Base-by-base conservation (phyloP, 208 protist genomes). In the Trypanosoma platydactyli region DNA sequence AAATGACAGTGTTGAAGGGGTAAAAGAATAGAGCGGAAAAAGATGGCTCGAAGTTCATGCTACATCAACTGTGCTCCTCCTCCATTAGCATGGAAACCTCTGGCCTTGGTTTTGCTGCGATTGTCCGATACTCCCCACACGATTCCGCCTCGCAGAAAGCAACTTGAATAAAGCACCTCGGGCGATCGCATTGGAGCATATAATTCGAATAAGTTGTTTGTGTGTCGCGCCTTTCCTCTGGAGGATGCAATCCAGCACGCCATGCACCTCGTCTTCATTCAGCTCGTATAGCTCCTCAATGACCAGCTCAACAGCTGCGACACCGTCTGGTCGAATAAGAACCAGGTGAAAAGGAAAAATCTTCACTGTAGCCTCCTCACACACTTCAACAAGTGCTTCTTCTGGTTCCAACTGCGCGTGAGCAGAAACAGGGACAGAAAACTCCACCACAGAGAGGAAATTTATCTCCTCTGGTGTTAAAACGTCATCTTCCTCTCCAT, bases 271-370 rank as follows among this genome's bases (percentile, higher is more conserved):
- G 29, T 74, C 49, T 44, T 68, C 68, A 29, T 64, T 67, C 41
- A 74, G 33, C 44, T 74, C 68, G 30, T 25, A 68, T 3, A 74
- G 60, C 52, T 68, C 68, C 22, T 57, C 60, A 42, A 74, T 68
- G 11, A 74, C 60, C 27, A 74, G 40, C 25, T 67, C 68, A 33
- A 68, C 60, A 40, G 55, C 60, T 13, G 68, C 60, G 25, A 66
- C 68, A 46, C 68, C 68, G 27, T 64, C 54, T 18, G 54, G 54
- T 16, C 68, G 48, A 55, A 64, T 30, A 50, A 74, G 35, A 16
- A 74, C 51, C 1, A 74, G 41, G 53, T 74, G 60, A 7, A 24
- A 49, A 27, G 68, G 68, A 55, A 74, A 67, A 16, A 74, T 33
- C 29, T 68, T 65, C 11, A 50, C 68, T 35, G 41, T 74, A 11